These are phyloP conservation scores for Dunaliella sp. DNA, from an alignment of 139 green algal genomes.

Conservation along the genomic window DNA sequence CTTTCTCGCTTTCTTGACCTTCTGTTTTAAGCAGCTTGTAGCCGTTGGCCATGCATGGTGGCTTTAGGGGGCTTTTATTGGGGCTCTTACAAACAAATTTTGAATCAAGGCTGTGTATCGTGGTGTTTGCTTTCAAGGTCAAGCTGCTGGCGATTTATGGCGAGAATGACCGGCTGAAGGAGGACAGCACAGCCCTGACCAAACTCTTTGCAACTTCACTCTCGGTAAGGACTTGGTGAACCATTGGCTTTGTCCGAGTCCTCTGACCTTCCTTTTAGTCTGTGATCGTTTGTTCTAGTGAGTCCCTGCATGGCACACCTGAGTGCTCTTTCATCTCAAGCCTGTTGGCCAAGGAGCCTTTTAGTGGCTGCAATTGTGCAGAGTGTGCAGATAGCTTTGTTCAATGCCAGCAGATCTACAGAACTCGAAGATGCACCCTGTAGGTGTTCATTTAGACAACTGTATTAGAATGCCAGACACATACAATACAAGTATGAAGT, in stretches of 20 bases:
- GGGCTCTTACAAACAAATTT: not conserved
- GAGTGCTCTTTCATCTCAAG: not conserved
- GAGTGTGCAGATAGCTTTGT: not conserved
- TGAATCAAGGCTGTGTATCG: not conserved
- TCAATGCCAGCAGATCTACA: no score
- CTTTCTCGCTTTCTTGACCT: not conserved
- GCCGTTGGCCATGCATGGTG: not conserved
- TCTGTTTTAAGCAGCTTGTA: not conserved
- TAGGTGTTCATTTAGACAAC: no score
- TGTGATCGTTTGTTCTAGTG: no score
- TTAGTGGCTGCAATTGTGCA: not conserved
- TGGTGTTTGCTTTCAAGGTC: slow-evolving; percentile 18
- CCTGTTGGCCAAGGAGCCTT: not conserved
- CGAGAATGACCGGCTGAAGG: slow-evolving; percentile 18
- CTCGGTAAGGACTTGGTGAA: not conserved
- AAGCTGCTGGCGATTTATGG: slow-evolving; percentile 36
- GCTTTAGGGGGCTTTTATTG: not conserved
- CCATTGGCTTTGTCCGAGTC: not conserved
- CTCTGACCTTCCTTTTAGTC: not conserved
- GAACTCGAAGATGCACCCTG: no score
- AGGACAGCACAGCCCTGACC: slow-evolving; percentile 13
- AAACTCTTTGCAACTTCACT: slow-evolving; percentile 23
- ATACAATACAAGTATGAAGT: no score
- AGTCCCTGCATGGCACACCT: not conserved
- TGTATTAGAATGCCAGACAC: no score